A percentile compares a stretch with the other conserved stretches of the same genome.
Evolutionary conservation across 345 rosid species (phyloP).

Genomic region (Orychophragmus violaceus): DNA sequence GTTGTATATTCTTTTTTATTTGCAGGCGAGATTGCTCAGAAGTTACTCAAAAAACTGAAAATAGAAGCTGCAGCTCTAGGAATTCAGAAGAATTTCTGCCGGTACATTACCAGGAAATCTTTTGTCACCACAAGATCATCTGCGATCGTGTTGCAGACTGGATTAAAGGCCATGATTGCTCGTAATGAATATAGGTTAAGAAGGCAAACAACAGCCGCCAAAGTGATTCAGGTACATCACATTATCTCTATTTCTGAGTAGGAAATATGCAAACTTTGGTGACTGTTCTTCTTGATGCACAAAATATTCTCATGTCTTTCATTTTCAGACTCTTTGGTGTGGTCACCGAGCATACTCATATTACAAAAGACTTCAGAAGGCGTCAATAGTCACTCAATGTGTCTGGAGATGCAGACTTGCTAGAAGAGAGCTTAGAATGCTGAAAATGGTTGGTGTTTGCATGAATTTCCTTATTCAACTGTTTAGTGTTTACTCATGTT

Average conservation of each 20-base stretch:
- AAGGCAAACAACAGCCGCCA: slow-evolving; percentile 75
- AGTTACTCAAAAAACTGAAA: slow-evolving; percentile 50
- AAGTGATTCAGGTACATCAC: slow-evolving; percentile 53
- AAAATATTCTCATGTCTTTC: slow-evolving; percentile 17
- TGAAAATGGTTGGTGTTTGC: slow-evolving; percentile 65
- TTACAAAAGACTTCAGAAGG: slow-evolving; percentile 75
- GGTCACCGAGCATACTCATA: slow-evolving; percentile 53
- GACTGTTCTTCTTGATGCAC: slow-evolving; percentile 12
- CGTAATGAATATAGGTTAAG: slow-evolving; percentile 75
- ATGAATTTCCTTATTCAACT: slow-evolving; percentile 13
- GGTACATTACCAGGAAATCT: slow-evolving; percentile 45
- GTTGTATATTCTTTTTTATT: not conserved
- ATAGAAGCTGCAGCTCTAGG: slow-evolving; percentile 71
- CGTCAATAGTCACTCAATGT: slow-evolving; percentile 73
- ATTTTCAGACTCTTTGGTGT: slow-evolving; percentile 63
- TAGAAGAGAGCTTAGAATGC: slow-evolving; percentile 79
- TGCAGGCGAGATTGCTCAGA: slow-evolving; percentile 56
- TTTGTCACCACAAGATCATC: slow-evolving; percentile 41
- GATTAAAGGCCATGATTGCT: slow-evolving; percentile 77
- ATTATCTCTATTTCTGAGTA: not conserved
- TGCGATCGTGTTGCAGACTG: slow-evolving; percentile 71
- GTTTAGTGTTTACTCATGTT: not conserved
- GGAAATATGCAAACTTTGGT: slow-evolving; percentile 4
- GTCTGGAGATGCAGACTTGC: slow-evolving; percentile 93
- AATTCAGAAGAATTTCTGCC: slow-evolving; percentile 72